Conservation (phyloP, 805 yeast genomes). For the Saccharomycopsis capsularis region DNA sequence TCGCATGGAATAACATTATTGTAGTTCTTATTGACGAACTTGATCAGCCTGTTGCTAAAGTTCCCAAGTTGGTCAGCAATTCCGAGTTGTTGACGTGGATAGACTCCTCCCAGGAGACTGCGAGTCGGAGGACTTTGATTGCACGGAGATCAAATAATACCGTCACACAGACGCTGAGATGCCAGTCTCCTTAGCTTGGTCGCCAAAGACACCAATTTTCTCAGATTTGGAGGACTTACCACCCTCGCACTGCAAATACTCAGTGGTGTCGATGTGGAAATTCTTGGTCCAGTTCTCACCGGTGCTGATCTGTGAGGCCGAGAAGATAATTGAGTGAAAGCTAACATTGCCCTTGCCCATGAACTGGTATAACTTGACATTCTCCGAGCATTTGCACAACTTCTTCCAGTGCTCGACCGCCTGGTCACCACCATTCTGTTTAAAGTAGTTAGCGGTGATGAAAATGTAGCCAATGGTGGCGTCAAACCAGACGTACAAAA, state of each 20-base stretch:
- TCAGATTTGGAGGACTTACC: constrained; percentile 98
- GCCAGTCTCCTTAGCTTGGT: constrained; percentile 92
- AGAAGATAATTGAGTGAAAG: constrained; percentile 98
- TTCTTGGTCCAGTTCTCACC: constrained; percentile 83
- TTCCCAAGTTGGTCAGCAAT: constrained; percentile 94
- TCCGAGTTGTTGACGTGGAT: constrained; percentile 91
- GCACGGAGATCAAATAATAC: constrained; percentile 82
- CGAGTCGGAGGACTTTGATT: constrained; percentile 95
- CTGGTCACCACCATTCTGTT: constrained; percentile 27
- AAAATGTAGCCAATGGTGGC: constrained; percentile 96
- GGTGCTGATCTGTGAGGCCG: constrained; percentile 86
- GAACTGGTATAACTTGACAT: constrained; percentile 81
- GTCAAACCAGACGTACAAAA: constrained; percentile 97
- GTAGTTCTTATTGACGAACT: constrained; percentile 84
- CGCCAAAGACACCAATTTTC: constrained; percentile 96
- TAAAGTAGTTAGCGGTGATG: constrained; percentile 90
- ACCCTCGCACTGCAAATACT: constrained; percentile 93
- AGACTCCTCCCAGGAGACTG: constrained; percentile 96
- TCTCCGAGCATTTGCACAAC: constrained; percentile 94
- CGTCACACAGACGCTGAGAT: constrained; percentile 93
- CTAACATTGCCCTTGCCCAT: constrained; percentile 99
- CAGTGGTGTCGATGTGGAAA: constrained; percentile 89
- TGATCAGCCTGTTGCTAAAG: constrained; percentile 88
- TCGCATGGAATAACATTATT: constrained; percentile 84
- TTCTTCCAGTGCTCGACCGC: constrained; percentile 50